Percentiles rank a stretch among this genome's conserved stretches.
phyloP scores from a whole-genome alignment of 2,329 filamentous ascomycete genomes.

The Xylaria sp. region DNA sequence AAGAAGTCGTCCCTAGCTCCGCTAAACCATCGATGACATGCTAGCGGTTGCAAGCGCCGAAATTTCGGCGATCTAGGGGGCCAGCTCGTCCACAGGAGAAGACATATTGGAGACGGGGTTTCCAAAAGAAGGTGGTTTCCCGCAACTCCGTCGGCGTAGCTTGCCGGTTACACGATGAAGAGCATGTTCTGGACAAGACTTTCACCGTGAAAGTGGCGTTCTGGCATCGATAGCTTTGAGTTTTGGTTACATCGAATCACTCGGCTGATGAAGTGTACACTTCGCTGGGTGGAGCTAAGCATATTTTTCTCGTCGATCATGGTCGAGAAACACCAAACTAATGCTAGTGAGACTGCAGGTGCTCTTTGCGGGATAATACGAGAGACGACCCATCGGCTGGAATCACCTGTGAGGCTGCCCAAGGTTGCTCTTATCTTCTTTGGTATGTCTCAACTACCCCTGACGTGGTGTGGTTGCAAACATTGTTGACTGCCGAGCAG shows the following conservation, averaged over 20 bases:
- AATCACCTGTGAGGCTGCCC: background rate
- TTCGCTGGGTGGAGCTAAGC: background rate
- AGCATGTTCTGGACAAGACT: background rate
- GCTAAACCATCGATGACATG: background rate
- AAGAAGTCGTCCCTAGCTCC: background rate
- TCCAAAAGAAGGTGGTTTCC: constrained; percentile 1
- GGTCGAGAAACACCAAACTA: background rate
- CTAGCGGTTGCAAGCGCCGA: background rate
- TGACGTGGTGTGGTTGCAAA: background rate
- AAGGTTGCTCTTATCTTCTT: background rate
- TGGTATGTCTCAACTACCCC: background rate
- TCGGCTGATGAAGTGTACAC: background rate
- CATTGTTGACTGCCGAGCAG: background rate
- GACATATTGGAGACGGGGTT: background rate
- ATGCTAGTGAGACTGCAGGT: constrained; percentile 3
- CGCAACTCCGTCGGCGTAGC: background rate
- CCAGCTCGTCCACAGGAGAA: background rate
- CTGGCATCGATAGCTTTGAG: background rate
- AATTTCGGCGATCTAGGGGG: background rate
- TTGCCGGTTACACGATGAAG: background rate
- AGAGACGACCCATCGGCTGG: background rate
- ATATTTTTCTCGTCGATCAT: background rate
- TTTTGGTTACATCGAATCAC: background rate
- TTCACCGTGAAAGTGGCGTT: background rate
- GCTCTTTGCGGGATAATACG: background rate